These are phyloP conservation scores for Colletotrichum camelliae DNA, from an alignment of 2,329 filamentous ascomycete species.

Conservation along the genomic window DNA sequence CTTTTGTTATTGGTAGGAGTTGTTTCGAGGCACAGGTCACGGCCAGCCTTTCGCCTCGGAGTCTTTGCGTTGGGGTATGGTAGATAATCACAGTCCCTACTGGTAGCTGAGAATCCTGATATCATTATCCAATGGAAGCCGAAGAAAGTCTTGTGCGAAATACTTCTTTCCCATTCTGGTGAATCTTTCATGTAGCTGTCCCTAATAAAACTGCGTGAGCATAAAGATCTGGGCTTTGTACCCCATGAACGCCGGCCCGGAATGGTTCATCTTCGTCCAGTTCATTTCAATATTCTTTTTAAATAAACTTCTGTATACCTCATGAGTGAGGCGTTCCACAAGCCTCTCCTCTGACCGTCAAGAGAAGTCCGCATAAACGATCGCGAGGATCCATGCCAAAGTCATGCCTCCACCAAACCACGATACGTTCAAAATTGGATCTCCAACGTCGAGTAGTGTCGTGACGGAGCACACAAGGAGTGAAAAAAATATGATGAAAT, in stretches of 20 bases:
- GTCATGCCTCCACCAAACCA: neutral
- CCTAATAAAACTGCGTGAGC: too few species aligned
- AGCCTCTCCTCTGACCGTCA: neutral
- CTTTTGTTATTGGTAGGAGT: neutral
- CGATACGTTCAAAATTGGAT: neutral
- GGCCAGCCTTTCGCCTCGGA: neutral
- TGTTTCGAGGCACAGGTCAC: neutral
- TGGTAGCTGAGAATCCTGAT: neutral
- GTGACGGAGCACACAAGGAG: too few species aligned
- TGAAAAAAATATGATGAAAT: neutral
- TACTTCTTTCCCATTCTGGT: accelerated
- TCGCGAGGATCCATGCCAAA: neutral
- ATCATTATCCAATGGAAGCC: neutral
- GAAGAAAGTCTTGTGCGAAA: neutral
- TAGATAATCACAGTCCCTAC: neutral
- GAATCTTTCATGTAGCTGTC: neutral
- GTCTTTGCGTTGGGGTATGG: neutral
- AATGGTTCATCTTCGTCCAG: neutral
- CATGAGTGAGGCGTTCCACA: neutral
- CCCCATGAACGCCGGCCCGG: neutral
- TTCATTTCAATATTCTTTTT: accelerated
- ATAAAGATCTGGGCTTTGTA: neutral
- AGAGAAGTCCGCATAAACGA: neutral
- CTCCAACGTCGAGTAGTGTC: accelerated
- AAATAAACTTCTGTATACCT: neutral